These are phyloP conservation scores for Exophiala sp. DNA, from an alignment of 2,329 filamentous ascomycete species.

Conservation along the genomic window DNA sequence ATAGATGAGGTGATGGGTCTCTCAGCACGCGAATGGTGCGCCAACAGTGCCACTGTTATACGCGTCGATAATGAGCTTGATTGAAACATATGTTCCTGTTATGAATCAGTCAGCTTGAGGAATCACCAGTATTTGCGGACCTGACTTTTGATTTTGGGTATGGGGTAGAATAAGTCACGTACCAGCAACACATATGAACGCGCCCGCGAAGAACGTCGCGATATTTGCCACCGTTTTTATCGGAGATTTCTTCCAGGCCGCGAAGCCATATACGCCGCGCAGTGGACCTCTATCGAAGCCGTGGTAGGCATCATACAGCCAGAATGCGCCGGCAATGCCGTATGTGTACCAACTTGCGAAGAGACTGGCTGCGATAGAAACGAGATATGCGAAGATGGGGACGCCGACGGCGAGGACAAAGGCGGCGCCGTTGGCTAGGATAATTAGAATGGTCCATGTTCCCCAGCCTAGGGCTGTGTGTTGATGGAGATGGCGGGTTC, in stretches of 20 bases:
- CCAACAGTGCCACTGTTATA: conserved; percentile 23
- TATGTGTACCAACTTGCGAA: conserved; percentile 57
- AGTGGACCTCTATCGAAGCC: conserved; percentile 29
- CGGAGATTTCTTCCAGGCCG: conserved; percentile 39
- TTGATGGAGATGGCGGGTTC: conserved; percentile 42
- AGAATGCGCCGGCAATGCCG: conserved; percentile 52
- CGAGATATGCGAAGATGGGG: conserved; percentile 54
- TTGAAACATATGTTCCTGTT: conserved; percentile 50
- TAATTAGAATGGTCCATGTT: conserved; percentile 46
- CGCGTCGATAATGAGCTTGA: conserved; percentile 35
- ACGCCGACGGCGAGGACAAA: conserved; percentile 46
- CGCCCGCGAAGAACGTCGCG: conserved; percentile 43
- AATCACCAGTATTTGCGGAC: no score
- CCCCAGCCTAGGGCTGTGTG: conserved; percentile 48
- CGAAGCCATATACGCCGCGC: conserved; percentile 32
- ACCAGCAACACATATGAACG: conserved; percentile 27
- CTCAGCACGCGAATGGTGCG: conserved; percentile 19
- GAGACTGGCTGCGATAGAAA: conserved; percentile 49
- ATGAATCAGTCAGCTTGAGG: conserved; percentile 39
- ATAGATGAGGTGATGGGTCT: no score
- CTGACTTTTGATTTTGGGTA: no score
- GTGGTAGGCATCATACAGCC: conserved; percentile 50
- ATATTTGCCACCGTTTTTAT: conserved; percentile 40
- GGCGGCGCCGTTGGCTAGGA: conserved; percentile 46
- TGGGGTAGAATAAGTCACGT: no score